Percentiles rank a stretch among this genome's conserved stretches.
Evolutionary conservation across 2,329 filamentous ascomycete species (phyloP).

Genomic region (Xylaria sp.): DNA sequence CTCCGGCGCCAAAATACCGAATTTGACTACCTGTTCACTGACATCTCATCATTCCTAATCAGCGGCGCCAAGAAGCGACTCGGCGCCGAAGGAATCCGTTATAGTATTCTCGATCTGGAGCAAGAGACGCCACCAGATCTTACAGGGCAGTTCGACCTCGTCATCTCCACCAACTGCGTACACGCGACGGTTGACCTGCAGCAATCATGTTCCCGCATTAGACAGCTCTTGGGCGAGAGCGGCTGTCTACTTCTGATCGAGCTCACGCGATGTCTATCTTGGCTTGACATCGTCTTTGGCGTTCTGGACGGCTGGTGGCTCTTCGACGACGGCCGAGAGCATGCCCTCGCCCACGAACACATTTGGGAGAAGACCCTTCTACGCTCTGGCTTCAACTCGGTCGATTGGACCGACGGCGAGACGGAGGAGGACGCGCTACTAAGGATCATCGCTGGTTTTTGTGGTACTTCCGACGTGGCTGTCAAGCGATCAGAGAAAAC

Average conservation of each 20-base stretch:
- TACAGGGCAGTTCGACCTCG: background rate
- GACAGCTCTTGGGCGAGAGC: slow-evolving; percentile 39
- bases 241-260: slow-evolving; percentile 49
- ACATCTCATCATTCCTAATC: background rate
- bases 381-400: background rate
- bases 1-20: too few relatives aligned
- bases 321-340: slow-evolving; percentile 48
- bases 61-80: background rate
- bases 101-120: background rate
- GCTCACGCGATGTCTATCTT: slow-evolving; percentile 44
- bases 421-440: background rate
- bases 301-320: slow-evolving; percentile 54
- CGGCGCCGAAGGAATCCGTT: background rate
- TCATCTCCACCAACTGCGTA: background rate
- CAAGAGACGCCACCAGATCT: background rate
- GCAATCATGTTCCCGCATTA: background rate
- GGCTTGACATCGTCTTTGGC: slow-evolving; percentile 51
- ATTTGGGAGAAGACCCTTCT: slow-evolving; percentile 40
- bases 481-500: too few relatives aligned
- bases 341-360: slow-evolving; percentile 39
- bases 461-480: background rate
- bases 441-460: background rate
- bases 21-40: background rate
- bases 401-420: background rate
- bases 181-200: background rate